phyloP scores from a whole-genome alignment of 75 land plant genomes.

The Ceratopteris richardii region DNA sequence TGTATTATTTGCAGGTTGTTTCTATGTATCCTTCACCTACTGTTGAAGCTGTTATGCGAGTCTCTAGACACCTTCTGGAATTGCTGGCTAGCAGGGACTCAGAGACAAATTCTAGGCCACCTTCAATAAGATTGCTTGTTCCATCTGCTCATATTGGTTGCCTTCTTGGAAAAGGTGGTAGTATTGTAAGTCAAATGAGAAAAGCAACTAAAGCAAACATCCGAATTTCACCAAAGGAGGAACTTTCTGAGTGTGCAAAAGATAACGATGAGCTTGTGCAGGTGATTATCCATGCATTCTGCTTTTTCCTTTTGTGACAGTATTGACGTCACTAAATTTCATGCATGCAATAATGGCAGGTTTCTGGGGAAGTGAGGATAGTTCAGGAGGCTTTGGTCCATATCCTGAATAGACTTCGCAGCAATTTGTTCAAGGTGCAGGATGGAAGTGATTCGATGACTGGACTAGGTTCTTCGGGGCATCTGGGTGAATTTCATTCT shows the following conservation, averaged over 20 bases:
- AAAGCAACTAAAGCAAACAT: conserved; percentile 46
- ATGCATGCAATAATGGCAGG: conserved; percentile 34
- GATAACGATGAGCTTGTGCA: conserved; percentile 54
- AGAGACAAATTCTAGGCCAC: neutral
- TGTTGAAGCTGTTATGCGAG: conserved; percentile 70
- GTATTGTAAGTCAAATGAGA: conserved; percentile 52
- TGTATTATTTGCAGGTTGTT: conserved; percentile 30
- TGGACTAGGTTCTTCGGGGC: too few species aligned
- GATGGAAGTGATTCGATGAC: conserved; percentile 44
- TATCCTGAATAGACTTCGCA: conserved; percentile 65
- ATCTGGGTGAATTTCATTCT: too few species aligned
- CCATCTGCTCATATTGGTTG: conserved; percentile 62
- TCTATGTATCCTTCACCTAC: conserved; percentile 62
- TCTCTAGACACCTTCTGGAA: conserved; percentile 11
- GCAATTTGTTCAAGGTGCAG: conserved; percentile 50
- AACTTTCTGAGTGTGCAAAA: conserved; percentile 35
- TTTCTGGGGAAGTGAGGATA: conserved; percentile 53
- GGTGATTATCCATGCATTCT: conserved; percentile 21
- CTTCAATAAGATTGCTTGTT: conserved; percentile 36
- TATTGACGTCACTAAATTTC: too few species aligned
- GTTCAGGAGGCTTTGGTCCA: conserved; percentile 78
- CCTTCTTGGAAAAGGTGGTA: conserved; percentile 47
- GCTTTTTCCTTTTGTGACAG: too few species aligned
- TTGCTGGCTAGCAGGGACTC: conserved; percentile 11
- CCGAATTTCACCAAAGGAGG: conserved; percentile 38